These are phyloP conservation scores for Beauveria sp. DNA, from an alignment of 2,329 filamentous ascomycete species.

Conservation along the genomic window DNA sequence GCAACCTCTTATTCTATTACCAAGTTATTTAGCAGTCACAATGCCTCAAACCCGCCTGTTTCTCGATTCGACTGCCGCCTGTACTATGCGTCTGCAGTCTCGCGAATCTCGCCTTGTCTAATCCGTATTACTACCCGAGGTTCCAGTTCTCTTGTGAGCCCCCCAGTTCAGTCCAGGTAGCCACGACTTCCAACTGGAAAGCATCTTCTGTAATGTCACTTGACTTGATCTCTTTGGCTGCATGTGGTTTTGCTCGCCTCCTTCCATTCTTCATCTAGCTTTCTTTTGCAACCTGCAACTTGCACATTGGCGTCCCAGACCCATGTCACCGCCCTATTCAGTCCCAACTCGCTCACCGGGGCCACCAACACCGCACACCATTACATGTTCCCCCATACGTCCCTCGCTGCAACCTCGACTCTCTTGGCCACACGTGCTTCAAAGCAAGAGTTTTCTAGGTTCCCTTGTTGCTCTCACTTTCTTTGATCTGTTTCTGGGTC, in stretches of 20 bases:
- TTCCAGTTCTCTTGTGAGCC: too few species aligned
- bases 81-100: too few species aligned
- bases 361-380: slow-evolving; percentile 1
- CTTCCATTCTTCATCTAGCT: background rate
- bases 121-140: too few species aligned
- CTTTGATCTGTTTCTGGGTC: background rate
- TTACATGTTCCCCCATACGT: background rate
- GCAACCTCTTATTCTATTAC: too few species aligned
- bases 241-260: background rate
- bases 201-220: background rate
- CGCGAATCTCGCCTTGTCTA: too few species aligned
- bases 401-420: background rate
- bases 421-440: background rate
- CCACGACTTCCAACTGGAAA: background rate
- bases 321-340: background rate
- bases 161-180: too few species aligned
- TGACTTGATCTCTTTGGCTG: too few species aligned
- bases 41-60: too few species aligned
- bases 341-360: slow-evolving; percentile 4
- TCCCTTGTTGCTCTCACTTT: background rate
- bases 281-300: background rate
- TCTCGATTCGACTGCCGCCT: too few species aligned
- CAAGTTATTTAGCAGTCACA: too few species aligned
- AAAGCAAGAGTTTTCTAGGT: background rate
- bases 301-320: background rate